Base-by-base conservation (phyloP, 208 protist species). In the Wallacemonas sp. region DNA sequence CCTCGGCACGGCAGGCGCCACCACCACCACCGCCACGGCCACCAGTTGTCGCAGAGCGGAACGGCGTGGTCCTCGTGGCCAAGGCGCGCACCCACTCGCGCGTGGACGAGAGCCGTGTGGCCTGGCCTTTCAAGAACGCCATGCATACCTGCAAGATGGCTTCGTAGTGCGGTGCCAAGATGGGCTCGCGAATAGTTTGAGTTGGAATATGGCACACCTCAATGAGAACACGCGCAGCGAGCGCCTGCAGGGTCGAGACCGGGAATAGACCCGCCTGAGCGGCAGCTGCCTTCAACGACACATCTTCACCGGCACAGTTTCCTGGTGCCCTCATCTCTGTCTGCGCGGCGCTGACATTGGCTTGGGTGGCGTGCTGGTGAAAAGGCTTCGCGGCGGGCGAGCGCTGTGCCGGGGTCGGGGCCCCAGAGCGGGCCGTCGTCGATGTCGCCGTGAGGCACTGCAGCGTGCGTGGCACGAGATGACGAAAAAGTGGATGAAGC, bases 101-200 rank as follows among this genome's bases (percentile, higher is more conserved):
- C n/a, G 51, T 26, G 2, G 51, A 58, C n/a, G 51, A 58, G 17
- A 58, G 51, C 6, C 51, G 51, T 31, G 26, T 39, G 11, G 28
- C 24, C 51, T 58, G 51, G 8, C 17, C 30, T 26, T 31, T 26
- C 30, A 58, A 5, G 19, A 39, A 27, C 5, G 51, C 9, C 51
- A 58, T 39, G n/a, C 34, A 26, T 4, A 39, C 51, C 26, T 22
- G 30, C 30, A 58, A n/a, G 22, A 58, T 34, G 3, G 15, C 14
- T n/a, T 39, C 51, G 51, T 58, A 58, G 12, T 58, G 51, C 51
- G 5, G 26, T 2, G 5, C 51, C 30, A 58, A 24, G 15, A 6
- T n/a, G 17, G 17, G 51, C 15, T 58, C 24, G 9, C 51, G 51
- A 26, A 58, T 5, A n/a, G 30, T 11, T 5, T 2, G 12, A 15